phyloP scores from a whole-genome alignment of 2,329 filamentous ascomycete genomes.

The Rutstroemia sp. region DNA sequence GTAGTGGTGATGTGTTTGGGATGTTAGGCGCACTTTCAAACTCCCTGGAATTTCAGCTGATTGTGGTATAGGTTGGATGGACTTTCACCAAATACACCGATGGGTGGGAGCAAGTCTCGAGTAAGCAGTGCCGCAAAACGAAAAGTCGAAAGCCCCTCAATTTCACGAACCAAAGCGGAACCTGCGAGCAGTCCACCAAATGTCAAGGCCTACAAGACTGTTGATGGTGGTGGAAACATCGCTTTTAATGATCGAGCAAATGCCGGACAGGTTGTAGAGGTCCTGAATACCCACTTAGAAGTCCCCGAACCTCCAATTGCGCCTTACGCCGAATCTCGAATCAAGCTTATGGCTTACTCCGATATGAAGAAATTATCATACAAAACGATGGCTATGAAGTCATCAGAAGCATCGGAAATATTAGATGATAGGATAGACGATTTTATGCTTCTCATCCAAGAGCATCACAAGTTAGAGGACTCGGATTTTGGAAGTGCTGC shows the following conservation, averaged over 20 bases:
- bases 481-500: constrained; percentile 81
- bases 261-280: constrained; percentile 73
- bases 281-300: constrained; percentile 69
- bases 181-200: constrained; percentile 39
- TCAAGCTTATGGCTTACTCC: constrained; percentile 78
- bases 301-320: constrained; percentile 62
- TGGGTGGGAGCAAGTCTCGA: constrained; percentile 19
- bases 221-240: background rate
- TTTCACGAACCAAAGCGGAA: constrained; percentile 39
- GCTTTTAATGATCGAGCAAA: constrained; percentile 72
- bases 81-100: constrained; percentile 56
- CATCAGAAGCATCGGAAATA: constrained; percentile 85
- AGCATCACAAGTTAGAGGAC: constrained; percentile 69
- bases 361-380: constrained; percentile 89
- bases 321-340: constrained; percentile 65
- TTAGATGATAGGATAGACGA: constrained; percentile 94
- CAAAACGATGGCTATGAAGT: constrained; percentile 89
- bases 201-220: constrained; percentile 30
- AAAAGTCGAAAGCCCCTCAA: constrained; percentile 40
- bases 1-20: constrained; percentile 66
- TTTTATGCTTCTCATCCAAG: constrained; percentile 67
- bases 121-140: constrained; percentile 19
- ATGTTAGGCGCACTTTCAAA: constrained; percentile 48
- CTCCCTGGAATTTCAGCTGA: constrained; percentile 16
- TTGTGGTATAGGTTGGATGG: constrained; percentile 49